Evolutionary conservation across 257 asterid genomes (phyloP).

Genomic region (Anisodus tanguticus): DNA sequence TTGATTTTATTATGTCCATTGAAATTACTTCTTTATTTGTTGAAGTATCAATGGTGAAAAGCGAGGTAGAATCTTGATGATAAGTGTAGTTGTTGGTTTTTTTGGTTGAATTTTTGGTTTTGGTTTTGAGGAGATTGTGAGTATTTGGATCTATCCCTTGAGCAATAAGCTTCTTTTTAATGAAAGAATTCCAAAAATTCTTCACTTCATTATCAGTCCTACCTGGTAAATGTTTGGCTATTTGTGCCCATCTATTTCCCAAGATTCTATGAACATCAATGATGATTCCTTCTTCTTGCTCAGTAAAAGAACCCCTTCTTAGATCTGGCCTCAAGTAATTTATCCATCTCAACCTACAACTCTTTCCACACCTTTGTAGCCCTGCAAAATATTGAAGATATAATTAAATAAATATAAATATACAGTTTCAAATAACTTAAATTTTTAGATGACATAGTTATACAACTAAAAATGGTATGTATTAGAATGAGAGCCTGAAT

Average conservation of each 20-base stretch:
- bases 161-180: constrained; percentile 84
- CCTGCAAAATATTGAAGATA: constrained; percentile 46
- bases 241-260: constrained; percentile 97
- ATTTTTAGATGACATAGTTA: not conserved
- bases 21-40: constrained; percentile 25
- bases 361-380: constrained; percentile 89
- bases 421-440: not conserved
- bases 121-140: constrained; percentile 69
- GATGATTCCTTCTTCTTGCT: constrained; percentile 78
- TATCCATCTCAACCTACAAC: constrained; percentile 93
- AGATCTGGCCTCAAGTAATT: constrained; percentile 89
- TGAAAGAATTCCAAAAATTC: constrained; percentile 95
- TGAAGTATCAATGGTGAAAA: constrained; percentile 55
- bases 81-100: not conserved
- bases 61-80: constrained; percentile 30
- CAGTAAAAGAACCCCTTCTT: constrained; percentile 83
- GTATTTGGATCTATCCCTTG: constrained; percentile 95
- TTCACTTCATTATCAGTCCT: constrained; percentile 94
- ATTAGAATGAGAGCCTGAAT: not conserved
- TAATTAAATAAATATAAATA: not conserved
- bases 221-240: constrained; percentile 92
- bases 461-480: not conserved
- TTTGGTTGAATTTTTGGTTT: not conserved
- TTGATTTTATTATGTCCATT: constrained; percentile 36
- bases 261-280: constrained; percentile 81